These are phyloP conservation scores for Tylopilus cervinicoccineus DNA, from an alignment of 768 basidiomycete species.

Conservation along the genomic window DNA sequence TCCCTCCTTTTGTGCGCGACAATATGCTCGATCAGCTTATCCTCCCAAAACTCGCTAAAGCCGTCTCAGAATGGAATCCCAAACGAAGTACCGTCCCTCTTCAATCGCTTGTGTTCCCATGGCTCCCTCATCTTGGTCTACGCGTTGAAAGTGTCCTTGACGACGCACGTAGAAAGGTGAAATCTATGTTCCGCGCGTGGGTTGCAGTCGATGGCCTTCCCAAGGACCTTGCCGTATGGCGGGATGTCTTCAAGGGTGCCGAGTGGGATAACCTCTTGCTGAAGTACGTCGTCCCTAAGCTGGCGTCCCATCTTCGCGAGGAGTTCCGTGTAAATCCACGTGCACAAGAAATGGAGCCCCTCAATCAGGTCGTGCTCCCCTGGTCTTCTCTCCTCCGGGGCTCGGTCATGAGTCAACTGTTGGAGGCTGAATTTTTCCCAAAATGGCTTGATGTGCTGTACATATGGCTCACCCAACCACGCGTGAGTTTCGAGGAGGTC, in stretches of 20 bases:
- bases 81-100: constrained; percentile 56
- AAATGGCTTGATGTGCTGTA: constrained; percentile 94
- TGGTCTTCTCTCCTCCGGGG: constrained; percentile 76
- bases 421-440: constrained; percentile 93
- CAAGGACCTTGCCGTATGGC: constrained; percentile 75
- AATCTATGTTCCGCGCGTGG: constrained; percentile 76
- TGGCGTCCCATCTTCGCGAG: constrained; percentile 75
- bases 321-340: constrained; percentile 91
- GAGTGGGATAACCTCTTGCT: constrained; percentile 94
- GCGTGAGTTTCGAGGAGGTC: constrained; percentile 87
- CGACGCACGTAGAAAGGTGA: constrained; percentile 84
- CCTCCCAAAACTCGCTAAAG: constrained; percentile 84
- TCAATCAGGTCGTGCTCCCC: constrained; percentile 61
- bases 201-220: constrained; percentile 66
- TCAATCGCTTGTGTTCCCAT: constrained; percentile 87
- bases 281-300: constrained; percentile 89
- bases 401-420: constrained; percentile 74
- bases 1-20: constrained; percentile 89
- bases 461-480: constrained; percentile 89
- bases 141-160: constrained; percentile 81
- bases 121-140: constrained; percentile 86
- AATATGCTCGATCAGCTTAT: constrained; percentile 96
- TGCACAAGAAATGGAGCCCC: constrained; percentile 80
- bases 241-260: constrained; percentile 69
- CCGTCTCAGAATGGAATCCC: constrained; percentile 80